These are phyloP conservation scores for Fusarium algeriense DNA, from an alignment of 2,329 filamentous ascomycete genomes.

Conservation along the genomic window DNA sequence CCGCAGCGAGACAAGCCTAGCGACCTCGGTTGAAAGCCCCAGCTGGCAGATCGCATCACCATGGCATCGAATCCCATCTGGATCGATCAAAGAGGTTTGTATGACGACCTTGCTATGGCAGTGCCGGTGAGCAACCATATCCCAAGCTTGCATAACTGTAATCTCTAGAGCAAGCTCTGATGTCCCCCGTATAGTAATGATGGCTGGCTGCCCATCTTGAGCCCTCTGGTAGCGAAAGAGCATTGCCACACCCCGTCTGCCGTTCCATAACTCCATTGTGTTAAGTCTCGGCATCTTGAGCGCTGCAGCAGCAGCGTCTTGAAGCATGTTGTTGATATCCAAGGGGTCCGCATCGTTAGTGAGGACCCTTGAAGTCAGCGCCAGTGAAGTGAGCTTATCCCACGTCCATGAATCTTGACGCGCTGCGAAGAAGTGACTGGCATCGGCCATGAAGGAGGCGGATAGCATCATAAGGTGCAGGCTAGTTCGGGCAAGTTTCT, in stretches of 20 bases:
- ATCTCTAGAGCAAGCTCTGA: slow-evolving; percentile 33
- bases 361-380: slow-evolving; percentile 50
- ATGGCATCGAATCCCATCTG: not conserved
- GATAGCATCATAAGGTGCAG: no score
- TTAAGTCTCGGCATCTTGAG: slow-evolving; percentile 48
- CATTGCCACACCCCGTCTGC: slow-evolving; percentile 42
- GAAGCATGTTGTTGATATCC: slow-evolving; percentile 46
- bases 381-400: slow-evolving; percentile 19
- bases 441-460: no score
- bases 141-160: slow-evolving; percentile 42
- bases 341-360: slow-evolving; percentile 26
- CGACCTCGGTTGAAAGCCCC: not conserved
- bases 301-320: slow-evolving; percentile 43
- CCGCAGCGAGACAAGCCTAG: not conserved
- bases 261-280: slow-evolving; percentile 52
- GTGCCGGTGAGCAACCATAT: not conserved
- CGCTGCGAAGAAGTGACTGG: no score
- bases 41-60: not conserved
- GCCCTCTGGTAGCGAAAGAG: slow-evolving; percentile 43
- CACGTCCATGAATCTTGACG: no score
- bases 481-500: no score
- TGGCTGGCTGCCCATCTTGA: slow-evolving; percentile 31
- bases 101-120: not conserved
- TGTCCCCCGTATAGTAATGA: slow-evolving; percentile 44
- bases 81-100: not conserved